These are phyloP conservation scores for Chlamydomonas applanata DNA, from an alignment of 139 green algal species.

Conservation along the genomic window DNA sequence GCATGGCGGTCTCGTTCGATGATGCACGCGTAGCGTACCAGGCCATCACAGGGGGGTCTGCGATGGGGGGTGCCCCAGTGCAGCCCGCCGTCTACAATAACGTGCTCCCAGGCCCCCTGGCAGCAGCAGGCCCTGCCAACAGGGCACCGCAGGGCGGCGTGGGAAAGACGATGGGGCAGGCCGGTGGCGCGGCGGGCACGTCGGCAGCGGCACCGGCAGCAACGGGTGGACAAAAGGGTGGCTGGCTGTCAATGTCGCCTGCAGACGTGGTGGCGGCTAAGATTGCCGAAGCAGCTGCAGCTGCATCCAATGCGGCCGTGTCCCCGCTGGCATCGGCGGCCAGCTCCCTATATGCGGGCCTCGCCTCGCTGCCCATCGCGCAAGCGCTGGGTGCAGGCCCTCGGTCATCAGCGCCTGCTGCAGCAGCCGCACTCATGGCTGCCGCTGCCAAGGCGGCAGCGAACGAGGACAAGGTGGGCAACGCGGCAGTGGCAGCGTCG, in stretches of 20 bases:
- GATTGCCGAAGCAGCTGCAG: slow-evolving; percentile 53
- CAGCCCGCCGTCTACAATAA: background rate
- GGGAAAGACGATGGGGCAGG: background rate
- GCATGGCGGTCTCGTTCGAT: slow-evolving; percentile 51
- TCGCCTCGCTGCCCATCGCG: slow-evolving; percentile 36
- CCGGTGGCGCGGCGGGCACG: background rate
- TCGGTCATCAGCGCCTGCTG: slow-evolving; percentile 14
- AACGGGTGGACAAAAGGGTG: slow-evolving; percentile 16
- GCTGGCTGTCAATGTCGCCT: slow-evolving; percentile 13
- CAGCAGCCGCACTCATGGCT: slow-evolving; percentile 18
- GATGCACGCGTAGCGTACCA: slow-evolving; percentile 21
- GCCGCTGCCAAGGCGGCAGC: background rate
- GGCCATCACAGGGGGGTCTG: background rate
- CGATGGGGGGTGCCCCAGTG: background rate
- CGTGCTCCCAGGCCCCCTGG: background rate
- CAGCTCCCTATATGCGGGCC: slow-evolving; percentile 35
- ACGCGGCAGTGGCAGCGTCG: slow-evolving; percentile 14
- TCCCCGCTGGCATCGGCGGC: slow-evolving; percentile 34
- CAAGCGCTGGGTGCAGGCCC: background rate
- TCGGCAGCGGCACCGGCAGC: slow-evolving; percentile 24
- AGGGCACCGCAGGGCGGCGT: too few relatives aligned
- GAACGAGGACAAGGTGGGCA: background rate
- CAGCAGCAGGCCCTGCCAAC: background rate
- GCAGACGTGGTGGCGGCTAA: slow-evolving; percentile 54
- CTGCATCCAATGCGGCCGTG: slow-evolving; percentile 26